Percentiles rank a stretch among this genome's conserved stretches.
These are phyloP conservation scores for Thalia dealbata DNA, from an alignment of 176 grass and related monocot genomes.

Conservation along the genomic window DNA sequence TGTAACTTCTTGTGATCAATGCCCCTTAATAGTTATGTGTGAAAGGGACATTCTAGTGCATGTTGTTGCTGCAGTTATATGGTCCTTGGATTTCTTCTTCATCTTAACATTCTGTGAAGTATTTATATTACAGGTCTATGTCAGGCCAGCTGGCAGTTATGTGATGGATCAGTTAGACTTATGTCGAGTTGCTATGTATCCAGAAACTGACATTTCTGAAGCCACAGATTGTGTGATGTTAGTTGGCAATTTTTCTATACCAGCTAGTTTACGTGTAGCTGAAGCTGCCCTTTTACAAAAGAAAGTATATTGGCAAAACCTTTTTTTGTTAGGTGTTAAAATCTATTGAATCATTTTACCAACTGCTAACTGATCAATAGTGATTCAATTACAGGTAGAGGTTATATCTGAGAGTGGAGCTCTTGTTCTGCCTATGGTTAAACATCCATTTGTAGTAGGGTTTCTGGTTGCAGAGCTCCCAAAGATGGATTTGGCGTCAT, in stretches of 20 bases:
- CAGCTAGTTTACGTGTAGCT: slow-evolving; percentile 43
- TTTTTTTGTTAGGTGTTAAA: not conserved
- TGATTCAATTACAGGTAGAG: slow-evolving; percentile 59
- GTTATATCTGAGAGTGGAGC: slow-evolving; percentile 48
- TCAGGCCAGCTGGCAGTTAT: slow-evolving; percentile 75
- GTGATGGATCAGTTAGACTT: slow-evolving; percentile 72
- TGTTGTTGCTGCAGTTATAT: not conserved
- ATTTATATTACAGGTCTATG: slow-evolving; percentile 43
- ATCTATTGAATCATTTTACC: slow-evolving; percentile 3
- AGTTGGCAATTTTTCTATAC: slow-evolving; percentile 49
- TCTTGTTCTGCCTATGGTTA: slow-evolving; percentile 68
- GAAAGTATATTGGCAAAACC: slow-evolving; percentile 26
- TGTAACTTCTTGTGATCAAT: not conserved
- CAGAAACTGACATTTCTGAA: slow-evolving; percentile 35
- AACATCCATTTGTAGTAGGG: slow-evolving; percentile 80
- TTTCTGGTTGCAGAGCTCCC: slow-evolving; percentile 77
- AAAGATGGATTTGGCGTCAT: slow-evolving; percentile 28
- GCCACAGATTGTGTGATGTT: slow-evolving; percentile 32
- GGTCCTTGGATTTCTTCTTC: not conserved
- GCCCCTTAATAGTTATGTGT: not conserved
- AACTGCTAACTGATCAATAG: slow-evolving; percentile 14
- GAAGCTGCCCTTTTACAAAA: slow-evolving; percentile 48
- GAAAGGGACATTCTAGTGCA: not conserved
- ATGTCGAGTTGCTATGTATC: slow-evolving; percentile 36
- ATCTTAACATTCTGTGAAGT: not conserved